phyloP scores from a whole-genome alignment of 2,329 filamentous ascomycete genomes.

The Nakataea oryzae region DNA sequence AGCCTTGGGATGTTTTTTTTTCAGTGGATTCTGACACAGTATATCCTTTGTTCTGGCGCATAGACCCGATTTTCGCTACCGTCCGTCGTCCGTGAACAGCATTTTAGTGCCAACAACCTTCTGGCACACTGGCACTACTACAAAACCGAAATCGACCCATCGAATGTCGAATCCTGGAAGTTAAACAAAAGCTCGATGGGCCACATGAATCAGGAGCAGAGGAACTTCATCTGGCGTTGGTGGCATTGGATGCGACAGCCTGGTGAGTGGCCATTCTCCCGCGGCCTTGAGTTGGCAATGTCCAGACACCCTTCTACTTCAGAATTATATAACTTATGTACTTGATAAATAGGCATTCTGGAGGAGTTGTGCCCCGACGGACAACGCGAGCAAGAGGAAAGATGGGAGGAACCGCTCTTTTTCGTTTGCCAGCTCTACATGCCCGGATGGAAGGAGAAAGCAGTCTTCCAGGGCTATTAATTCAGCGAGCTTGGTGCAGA shows the following conservation, averaged over 20 bases:
- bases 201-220: slow-evolving; percentile 20
- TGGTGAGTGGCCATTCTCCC: slow-evolving; percentile 4
- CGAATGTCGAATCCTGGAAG: slow-evolving; percentile 15
- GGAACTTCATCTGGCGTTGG: slow-evolving; percentile 20
- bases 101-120: slow-evolving; percentile 33
- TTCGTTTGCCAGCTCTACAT: slow-evolving; percentile 37
- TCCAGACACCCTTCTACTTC: too few relatives aligned
- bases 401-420: slow-evolving; percentile 30
- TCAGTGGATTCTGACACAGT: too few relatives aligned
- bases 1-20: background rate
- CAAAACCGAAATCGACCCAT: slow-evolving; percentile 20
- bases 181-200: slow-evolving; percentile 16
- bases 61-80: background rate
- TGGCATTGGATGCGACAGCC: slow-evolving; percentile 13
- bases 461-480: background rate
- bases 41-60: background rate
- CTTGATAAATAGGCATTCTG: background rate
- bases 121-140: slow-evolving; percentile 42
- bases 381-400: slow-evolving; percentile 4
- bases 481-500: background rate
- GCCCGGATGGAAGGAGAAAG: slow-evolving; percentile 20
- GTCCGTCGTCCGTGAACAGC: slow-evolving; percentile 28
- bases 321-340: too few relatives aligned
- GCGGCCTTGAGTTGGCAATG: too few relatives aligned
- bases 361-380: background rate